These are phyloP conservation scores for Vigna radiata DNA, from an alignment of 306 rosid genomes.

Conservation along the genomic window DNA sequence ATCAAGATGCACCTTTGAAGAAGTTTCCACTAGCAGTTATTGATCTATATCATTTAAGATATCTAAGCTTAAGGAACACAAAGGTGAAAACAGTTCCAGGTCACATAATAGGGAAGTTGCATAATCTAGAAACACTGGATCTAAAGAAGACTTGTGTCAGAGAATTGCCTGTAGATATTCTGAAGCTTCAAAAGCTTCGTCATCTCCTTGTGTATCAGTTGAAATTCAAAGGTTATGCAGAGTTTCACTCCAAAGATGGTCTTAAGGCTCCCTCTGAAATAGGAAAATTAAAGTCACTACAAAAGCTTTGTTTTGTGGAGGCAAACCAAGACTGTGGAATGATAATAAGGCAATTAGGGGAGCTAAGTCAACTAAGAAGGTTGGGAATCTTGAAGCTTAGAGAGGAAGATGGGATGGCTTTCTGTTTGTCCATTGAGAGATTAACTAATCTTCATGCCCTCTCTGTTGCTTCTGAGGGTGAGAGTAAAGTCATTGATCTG, in stretches of 20 bases:
- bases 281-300: constrained; percentile 53
- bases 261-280: constrained; percentile 44
- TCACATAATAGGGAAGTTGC: constrained; percentile 53
- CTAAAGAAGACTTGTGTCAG: constrained; percentile 51
- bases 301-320: constrained; percentile 63
- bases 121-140: constrained; percentile 60
- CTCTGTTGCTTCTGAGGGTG: constrained; percentile 44
- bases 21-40: constrained; percentile 47
- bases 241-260: constrained; percentile 51
- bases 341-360: constrained; percentile 48
- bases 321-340: constrained; percentile 47
- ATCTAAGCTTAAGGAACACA: constrained; percentile 58
- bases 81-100: constrained; percentile 53
- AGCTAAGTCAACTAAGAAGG: constrained; percentile 53
- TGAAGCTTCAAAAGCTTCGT: constrained; percentile 56
- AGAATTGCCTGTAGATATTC: constrained; percentile 60
- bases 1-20: constrained; percentile 48
- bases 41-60: constrained; percentile 49
- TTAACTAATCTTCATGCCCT: constrained; percentile 53
- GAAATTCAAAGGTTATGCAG: constrained; percentile 40
- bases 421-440: constrained; percentile 55
- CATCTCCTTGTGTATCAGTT: constrained; percentile 56
- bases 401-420: constrained; percentile 54
- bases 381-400: constrained; percentile 52
- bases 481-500: constrained; percentile 53